Conservation (phyloP, 2,329 filamentous ascomycete species). For the Coniochaeta sp. region DNA sequence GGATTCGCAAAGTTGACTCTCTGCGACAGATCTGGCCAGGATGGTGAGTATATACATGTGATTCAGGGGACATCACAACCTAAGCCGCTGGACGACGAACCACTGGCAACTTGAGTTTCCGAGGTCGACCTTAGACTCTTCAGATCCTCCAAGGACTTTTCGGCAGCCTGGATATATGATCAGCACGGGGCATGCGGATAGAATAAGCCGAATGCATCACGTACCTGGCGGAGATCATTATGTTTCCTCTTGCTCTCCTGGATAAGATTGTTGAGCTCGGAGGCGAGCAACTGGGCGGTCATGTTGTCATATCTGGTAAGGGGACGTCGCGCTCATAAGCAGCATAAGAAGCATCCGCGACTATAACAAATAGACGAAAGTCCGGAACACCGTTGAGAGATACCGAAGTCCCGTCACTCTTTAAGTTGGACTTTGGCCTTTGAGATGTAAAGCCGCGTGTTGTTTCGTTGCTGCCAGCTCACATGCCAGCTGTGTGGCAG, state of each 20-base stretch:
- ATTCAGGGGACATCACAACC: background rate
- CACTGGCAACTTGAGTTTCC: constrained; percentile 67
- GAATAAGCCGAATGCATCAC: constrained; percentile 16
- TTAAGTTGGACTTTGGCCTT: background rate
- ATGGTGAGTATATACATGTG: background rate
- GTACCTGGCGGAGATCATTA: constrained; percentile 75
- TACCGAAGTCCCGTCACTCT: background rate
- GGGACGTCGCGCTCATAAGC: constrained; percentile 6
- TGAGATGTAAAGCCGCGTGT: background rate
- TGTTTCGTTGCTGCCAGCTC: background rate
- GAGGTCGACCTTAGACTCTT: constrained; percentile 67
- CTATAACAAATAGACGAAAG: background rate
- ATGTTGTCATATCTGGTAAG: constrained; percentile 43
- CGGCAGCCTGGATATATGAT: constrained; percentile 59
- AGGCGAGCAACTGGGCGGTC: constrained; percentile 84
- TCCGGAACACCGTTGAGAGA: background rate
- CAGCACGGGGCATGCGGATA: constrained; percentile 1
- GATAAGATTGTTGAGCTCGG: constrained; percentile 83
- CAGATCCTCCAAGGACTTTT: constrained; percentile 87
- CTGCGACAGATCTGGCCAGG: constrained; percentile 65
- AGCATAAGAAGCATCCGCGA: background rate
- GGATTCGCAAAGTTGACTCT: constrained; percentile 82
- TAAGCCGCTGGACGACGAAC: constrained; percentile 32
- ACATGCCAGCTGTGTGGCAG: background rate
- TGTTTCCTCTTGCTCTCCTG: constrained; percentile 96